Base-by-base conservation (phyloP, 2,329 filamentous ascomycete species). In the Aspergillus puulaauensis region DNA sequence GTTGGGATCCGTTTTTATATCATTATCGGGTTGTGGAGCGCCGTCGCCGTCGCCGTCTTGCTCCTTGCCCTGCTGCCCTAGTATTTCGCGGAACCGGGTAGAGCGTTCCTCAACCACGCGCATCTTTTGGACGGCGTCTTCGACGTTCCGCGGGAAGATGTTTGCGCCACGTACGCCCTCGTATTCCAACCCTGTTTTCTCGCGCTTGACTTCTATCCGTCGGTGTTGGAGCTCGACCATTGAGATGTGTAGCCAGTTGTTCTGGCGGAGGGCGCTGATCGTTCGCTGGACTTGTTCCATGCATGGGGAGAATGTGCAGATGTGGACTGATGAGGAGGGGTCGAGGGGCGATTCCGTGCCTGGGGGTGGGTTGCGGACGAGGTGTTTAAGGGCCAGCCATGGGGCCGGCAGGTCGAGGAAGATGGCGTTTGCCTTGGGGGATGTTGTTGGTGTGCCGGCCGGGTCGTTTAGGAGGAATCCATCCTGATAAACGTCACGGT, bases 251-350 rank as follows among this genome's bases (percentile, higher is more conserved):
- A 92, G 83, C 95, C 95, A 99, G 53, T 91, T 91, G 6, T 92
- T 79, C 39, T 86, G 84, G 54, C 93, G 88, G 74, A 99, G 83
- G 12, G 86, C 85, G 11, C 90, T 88, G 54, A 96, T 87, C 0
- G 95, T 98, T 56, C 87, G 86, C 53, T 90, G 91, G 21, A 96
- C 93, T 78, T 99, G 95, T 76, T 99, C 95, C 64, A 99, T 96
- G 75, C 95, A 99, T 0, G 95, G 95, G 1, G 90, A 96, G 77
- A 99, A 99, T 0, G 92, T 96, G 79, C 95, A 99, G 54, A 99
- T 83, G 69, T 95, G 83, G 1, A 88, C 85, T 5, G 89, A 83
- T 43, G 84, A 82, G n/a, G 82, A 81, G 0, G 90, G 86, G 64
- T 95, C 88, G 11, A 98, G 81, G 0, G 85, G 81, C 1, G 83